These are phyloP conservation scores for Paraphoma chrysanthemicola DNA, from an alignment of 2,329 filamentous ascomycete species.

Conservation along the genomic window DNA sequence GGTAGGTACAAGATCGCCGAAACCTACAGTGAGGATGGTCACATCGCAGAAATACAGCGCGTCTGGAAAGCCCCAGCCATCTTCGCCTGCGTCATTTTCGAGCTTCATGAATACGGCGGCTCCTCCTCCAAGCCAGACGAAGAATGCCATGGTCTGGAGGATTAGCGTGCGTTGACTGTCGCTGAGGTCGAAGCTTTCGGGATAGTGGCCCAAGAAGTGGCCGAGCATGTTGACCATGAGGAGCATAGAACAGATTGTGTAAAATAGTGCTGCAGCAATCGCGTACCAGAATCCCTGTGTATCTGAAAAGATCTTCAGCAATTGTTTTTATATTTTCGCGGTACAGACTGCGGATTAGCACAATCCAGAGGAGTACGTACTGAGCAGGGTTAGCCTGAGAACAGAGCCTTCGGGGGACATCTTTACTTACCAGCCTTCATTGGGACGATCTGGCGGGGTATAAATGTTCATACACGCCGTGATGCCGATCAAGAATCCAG, in stretches of 20 bases:
- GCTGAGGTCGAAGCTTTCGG: constrained; percentile 78
- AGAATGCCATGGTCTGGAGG: constrained; percentile 85
- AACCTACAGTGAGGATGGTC: constrained; percentile 51
- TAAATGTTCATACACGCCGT: constrained; percentile 72
- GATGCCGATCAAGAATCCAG: constrained; percentile 68
- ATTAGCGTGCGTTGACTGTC: constrained; percentile 86
- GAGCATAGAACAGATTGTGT: constrained; percentile 78
- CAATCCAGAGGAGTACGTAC: neutral
- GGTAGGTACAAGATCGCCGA: constrained; percentile 62
- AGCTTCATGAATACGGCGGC: constrained; percentile 76
- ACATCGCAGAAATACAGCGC: constrained; percentile 59
- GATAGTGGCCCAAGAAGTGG: constrained; percentile 76
- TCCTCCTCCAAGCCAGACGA: constrained; percentile 80
- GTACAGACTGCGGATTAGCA: neutral
- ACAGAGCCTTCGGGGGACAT: neutral
- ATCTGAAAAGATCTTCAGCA: constrained; percentile 42
- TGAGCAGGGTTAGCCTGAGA: neutral
- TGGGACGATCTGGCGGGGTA: constrained; percentile 54
- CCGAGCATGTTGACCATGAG: constrained; percentile 82
- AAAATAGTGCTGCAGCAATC: constrained; percentile 78
- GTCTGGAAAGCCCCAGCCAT: constrained; percentile 76
- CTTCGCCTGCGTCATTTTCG: constrained; percentile 56
- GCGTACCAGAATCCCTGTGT: constrained; percentile 90
- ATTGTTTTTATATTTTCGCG: neutral
- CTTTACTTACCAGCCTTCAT: constrained; percentile 52